A percentile compares a stretch with the other conserved stretches of the same genome.
Conservation (phyloP, 176 grass and related monocot species). For the Canna indica region DNA sequence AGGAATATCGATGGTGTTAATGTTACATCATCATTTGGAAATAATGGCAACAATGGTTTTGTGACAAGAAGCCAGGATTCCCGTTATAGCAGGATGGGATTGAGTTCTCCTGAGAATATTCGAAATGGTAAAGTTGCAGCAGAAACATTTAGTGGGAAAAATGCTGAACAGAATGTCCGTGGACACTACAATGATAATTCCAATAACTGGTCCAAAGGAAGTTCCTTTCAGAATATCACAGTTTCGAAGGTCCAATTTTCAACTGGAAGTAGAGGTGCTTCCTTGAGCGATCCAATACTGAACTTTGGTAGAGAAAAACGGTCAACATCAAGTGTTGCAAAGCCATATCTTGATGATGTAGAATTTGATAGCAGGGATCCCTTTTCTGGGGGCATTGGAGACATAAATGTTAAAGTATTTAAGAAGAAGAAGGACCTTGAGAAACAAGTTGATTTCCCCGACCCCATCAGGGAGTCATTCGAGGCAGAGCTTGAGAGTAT, state of each 20-base stretch:
- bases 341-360: conserved; percentile 48
- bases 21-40: conserved; percentile 22
- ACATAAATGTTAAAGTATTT: conserved; percentile 55
- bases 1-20: conserved; percentile 14
- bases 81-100: conserved; percentile 31
- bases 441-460: conserved; percentile 65
- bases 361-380: conserved; percentile 34
- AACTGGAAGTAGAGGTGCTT: conserved; percentile 39
- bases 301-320: conserved; percentile 60
- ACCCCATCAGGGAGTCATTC: conserved; percentile 83
- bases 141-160: conserved; percentile 38
- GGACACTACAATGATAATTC: conserved; percentile 30
- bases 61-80: conserved; percentile 45
- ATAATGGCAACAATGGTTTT: conserved; percentile 23
- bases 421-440: conserved; percentile 78
- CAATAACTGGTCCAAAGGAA: conserved; percentile 56
- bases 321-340: conserved; percentile 22
- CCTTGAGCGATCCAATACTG: conserved; percentile 26
- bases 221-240: conserved; percentile 49
- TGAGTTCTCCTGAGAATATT: conserved; percentile 1
- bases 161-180: conserved; percentile 13
- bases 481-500: conserved; percentile 90
- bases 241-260: conserved; percentile 40
- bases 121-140: conserved; percentile 31
- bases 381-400: conserved; percentile 29